Percentiles rank a stretch among this genome's conserved stretches.
Evolutionary conservation across 768 basidiomycete genomes (phyloP).

Genomic region (Russula griseocarnosa): DNA sequence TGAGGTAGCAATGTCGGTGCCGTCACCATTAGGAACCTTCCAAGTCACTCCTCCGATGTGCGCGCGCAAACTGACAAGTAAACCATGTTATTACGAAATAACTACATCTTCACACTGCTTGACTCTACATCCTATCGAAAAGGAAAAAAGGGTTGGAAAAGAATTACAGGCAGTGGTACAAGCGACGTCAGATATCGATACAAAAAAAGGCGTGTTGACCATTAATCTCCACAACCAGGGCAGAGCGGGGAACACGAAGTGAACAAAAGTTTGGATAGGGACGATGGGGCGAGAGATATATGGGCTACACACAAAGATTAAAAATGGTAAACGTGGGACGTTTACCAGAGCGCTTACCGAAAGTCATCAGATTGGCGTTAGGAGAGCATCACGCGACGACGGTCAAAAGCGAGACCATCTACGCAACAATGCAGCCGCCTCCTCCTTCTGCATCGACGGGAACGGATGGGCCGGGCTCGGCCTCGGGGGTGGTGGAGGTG

Average conservation of each 20-base stretch:
- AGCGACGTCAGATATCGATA: background rate
- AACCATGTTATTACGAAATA: background rate
- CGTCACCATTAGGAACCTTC: too few species aligned
- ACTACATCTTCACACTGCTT: background rate
- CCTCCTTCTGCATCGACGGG: background rate
- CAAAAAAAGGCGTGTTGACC: conserved; percentile 5
- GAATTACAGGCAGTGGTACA: background rate
- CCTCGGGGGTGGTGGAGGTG: background rate
- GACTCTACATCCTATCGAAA: background rate
- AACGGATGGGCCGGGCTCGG: background rate
- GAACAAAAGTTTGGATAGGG: background rate
- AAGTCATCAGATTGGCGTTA: background rate
- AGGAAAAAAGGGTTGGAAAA: background rate
- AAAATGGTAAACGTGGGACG: background rate
- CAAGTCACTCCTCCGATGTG: background rate
- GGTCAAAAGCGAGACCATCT: background rate
- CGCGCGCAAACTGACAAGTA: background rate
- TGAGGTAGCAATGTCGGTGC: too few species aligned
- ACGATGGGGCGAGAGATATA: background rate
- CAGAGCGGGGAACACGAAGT: background rate
- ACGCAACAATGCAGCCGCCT: background rate
- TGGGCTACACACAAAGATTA: background rate
- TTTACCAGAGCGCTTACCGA: background rate
- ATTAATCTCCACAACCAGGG: background rate
- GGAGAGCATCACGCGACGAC: background rate